Percentiles rank a stretch among this genome's conserved stretches.
These are phyloP conservation scores for Solanum hybrid DNA, from an alignment of 305 asterid genomes.

Conservation along the genomic window DNA sequence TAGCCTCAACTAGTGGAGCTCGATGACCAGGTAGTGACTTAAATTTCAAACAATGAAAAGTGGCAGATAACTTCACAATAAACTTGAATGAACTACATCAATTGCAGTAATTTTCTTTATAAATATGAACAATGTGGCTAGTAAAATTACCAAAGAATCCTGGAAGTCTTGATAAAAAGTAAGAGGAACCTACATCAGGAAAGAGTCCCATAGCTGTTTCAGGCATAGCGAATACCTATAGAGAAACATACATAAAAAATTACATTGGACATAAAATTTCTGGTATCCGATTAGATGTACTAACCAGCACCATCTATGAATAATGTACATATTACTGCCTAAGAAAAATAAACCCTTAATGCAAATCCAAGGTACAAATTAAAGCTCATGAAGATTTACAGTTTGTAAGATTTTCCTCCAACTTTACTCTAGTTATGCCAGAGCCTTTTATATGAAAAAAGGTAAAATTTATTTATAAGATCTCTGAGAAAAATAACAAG, in stretches of 20 bases:
- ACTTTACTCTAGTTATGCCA: not conserved
- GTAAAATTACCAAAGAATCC: slow-evolving; percentile 51
- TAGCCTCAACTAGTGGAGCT: not conserved
- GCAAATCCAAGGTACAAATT: not conserved
- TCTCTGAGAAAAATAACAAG: not conserved
- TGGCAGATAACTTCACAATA: not conserved
- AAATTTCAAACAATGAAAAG: not conserved
- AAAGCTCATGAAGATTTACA: not conserved
- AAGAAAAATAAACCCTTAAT: not conserved
- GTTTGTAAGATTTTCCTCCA: not conserved
- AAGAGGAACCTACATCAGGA: slow-evolving; percentile 72
- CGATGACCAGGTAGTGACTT: not conserved
- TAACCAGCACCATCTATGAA: not conserved
- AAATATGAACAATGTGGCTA: not conserved
- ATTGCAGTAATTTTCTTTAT: not conserved
- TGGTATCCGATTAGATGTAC: not conserved
- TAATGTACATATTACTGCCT: not conserved
- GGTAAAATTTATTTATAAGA: not conserved
- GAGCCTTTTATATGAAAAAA: not conserved
- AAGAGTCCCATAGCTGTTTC: slow-evolving; percentile 67
- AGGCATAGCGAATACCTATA: slow-evolving; percentile 65
- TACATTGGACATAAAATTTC: not conserved
- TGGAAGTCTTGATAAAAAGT: slow-evolving; percentile 57
- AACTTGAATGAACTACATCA: not conserved
- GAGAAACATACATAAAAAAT: not conserved